Conservation (phyloP, 2,329 filamentous ascomycete species). For the Colletotrichum spaethianum region DNA sequence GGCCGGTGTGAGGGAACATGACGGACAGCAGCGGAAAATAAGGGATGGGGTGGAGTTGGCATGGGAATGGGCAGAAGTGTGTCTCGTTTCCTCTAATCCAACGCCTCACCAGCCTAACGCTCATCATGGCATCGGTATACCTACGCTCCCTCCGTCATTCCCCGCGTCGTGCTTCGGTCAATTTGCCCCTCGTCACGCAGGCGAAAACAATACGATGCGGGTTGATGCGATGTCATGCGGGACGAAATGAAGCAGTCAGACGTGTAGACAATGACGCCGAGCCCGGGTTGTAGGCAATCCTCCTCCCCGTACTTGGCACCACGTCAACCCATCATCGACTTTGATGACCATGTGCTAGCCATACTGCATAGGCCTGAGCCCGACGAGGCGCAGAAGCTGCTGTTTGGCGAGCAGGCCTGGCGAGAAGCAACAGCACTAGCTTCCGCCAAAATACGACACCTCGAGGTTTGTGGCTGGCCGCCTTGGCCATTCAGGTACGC, state of each 20-base stretch:
- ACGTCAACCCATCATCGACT: not conserved
- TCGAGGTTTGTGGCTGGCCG: constrained; percentile 6
- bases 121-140: not conserved
- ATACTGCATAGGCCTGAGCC: not conserved
- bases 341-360: not conserved
- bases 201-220: not conserved
- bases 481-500: not conserved
- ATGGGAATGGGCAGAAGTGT: not conserved
- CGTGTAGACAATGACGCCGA: not conserved
- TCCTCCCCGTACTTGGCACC: not conserved
- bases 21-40: not conserved
- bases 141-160: not conserved
- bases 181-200: not conserved
- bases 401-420: not conserved
- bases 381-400: not conserved
- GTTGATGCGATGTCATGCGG: not conserved
- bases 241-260: not conserved
- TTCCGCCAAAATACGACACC: not conserved
- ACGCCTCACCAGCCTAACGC: not conserved
- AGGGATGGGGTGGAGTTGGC: not conserved
- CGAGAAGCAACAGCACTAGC: not conserved
- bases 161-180: not conserved
- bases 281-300: not conserved
- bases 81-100: not conserved
- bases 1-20: not conserved